Evolutionary conservation across 1,139 yeast genomes (phyloP).

Genomic region (Diutina rugosa): DNA sequence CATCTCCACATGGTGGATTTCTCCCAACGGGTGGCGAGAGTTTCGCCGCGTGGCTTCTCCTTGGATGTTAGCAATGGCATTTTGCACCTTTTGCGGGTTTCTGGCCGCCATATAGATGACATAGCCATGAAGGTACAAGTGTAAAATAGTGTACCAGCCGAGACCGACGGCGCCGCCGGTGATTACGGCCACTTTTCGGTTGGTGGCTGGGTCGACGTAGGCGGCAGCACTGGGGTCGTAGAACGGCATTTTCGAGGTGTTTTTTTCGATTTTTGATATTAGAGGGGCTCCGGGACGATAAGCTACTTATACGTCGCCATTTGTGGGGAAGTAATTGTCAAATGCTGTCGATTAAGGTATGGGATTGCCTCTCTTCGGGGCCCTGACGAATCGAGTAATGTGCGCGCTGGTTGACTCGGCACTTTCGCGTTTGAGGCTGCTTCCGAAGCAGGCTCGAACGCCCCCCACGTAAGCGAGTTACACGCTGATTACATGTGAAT

Average conservation of each 20-base stretch:
- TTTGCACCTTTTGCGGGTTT: conserved; percentile 37
- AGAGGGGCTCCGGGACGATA: too few relatives aligned
- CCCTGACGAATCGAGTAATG: too few relatives aligned
- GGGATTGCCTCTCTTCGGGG: too few relatives aligned
- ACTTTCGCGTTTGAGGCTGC: too few relatives aligned
- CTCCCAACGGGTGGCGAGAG: conserved; percentile 16
- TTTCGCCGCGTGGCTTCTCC: conserved; percentile 34
- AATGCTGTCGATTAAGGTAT: too few relatives aligned
- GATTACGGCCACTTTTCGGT: conserved; percentile 50
- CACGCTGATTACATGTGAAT: too few relatives aligned
- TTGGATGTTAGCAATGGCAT: conserved; percentile 42
- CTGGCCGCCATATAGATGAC: conserved; percentile 65
- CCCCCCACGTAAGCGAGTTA: too few relatives aligned
- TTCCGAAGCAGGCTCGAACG: too few relatives aligned
- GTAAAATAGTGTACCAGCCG: conserved; percentile 67
- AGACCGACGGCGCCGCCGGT: conserved; percentile 78
- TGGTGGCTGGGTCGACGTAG: conserved; percentile 23
- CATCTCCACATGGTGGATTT: conserved; percentile 15
- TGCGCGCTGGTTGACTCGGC: too few relatives aligned
- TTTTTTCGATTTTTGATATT: too few relatives aligned
- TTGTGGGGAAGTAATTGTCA: too few relatives aligned
- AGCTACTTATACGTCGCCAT: too few relatives aligned
- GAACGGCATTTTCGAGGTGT: conserved; percentile 3
- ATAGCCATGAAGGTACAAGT: conserved; percentile 69
- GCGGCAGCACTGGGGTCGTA: conserved; percentile 19